phyloP scores from a whole-genome alignment of 495 filamentous ascomycete genomes.

The Penicillium flavigenum region DNA sequence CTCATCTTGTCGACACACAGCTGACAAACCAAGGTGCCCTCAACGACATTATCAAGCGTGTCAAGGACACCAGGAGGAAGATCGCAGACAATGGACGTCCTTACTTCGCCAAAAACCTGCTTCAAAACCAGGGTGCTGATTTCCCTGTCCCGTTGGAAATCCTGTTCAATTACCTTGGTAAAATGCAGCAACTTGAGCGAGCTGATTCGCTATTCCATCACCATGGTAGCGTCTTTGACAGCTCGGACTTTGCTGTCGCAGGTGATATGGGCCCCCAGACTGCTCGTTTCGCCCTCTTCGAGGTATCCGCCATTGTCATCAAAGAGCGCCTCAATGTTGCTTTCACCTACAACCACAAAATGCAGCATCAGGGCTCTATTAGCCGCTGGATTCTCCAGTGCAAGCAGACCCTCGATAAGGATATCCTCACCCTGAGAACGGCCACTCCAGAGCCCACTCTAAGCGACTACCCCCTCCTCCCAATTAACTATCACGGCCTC shows the following conservation, averaged over 20 bases:
- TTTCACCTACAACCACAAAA: slow-evolving; percentile 61
- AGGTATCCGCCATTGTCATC: slow-evolving; percentile 58
- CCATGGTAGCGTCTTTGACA: slow-evolving; percentile 51
- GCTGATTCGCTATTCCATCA: slow-evolving; percentile 59
- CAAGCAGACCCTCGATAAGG: slow-evolving; percentile 56
- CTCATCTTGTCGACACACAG: neutral
- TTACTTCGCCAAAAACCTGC: slow-evolving; percentile 52
- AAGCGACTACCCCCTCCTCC: slow-evolving; percentile 63
- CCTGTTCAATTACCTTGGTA: slow-evolving; percentile 66
- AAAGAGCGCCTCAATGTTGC: slow-evolving; percentile 60
- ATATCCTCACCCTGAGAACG: slow-evolving; percentile 50
- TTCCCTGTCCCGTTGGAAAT: slow-evolving; percentile 64
- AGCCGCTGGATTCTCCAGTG: slow-evolving; percentile 60
- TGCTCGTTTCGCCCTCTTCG: slow-evolving; percentile 61
- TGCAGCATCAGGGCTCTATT: slow-evolving; percentile 56
- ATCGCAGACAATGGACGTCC: slow-evolving; percentile 41
- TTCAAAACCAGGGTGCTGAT: slow-evolving; percentile 41
- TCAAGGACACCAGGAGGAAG: slow-evolving; percentile 48
- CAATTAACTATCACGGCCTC: slow-evolving; percentile 57
- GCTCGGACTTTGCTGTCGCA: slow-evolving; percentile 41
- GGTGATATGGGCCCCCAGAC: slow-evolving; percentile 49
- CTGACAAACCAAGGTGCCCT: slow-evolving; percentile 23
- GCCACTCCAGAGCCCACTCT: slow-evolving; percentile 56
- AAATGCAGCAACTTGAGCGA: slow-evolving; percentile 58
- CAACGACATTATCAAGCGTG: slow-evolving; percentile 40